These are phyloP conservation scores for Saksenaea oblongispora DNA, from an alignment of 371 early-diverging fungal species.

Conservation along the genomic window DNA sequence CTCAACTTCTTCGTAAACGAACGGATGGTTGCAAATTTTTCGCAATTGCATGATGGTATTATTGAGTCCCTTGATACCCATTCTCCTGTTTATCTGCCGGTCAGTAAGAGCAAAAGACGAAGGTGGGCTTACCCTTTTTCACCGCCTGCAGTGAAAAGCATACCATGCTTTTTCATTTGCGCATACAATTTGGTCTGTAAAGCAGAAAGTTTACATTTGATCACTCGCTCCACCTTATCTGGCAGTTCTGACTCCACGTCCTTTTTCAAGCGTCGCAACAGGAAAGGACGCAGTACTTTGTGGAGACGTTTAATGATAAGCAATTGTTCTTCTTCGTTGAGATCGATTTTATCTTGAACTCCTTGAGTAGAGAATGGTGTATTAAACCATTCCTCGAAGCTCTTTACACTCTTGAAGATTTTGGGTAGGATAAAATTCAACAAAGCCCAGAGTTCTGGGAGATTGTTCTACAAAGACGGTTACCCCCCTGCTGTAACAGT, in stretches of 20 bases:
- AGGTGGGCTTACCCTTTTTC: constrained; percentile 47
- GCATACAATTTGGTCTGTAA: constrained; percentile 78
- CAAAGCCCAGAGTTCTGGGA: constrained; percentile 98
- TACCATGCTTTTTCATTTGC: constrained; percentile 77
- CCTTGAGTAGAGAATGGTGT: constrained; percentile 89
- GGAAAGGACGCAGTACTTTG: constrained; percentile 93
- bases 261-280: constrained; percentile 97
- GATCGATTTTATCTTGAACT: constrained; percentile 84
- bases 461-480: constrained; percentile 80
- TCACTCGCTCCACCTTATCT: constrained; percentile 96
- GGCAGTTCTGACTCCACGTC: constrained; percentile 99
- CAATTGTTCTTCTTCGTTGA: constrained; percentile 97
- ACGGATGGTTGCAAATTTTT: constrained; percentile 99
- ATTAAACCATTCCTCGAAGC: constrained; percentile 99
- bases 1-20: constrained; percentile 96
- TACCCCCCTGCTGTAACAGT: not conserved
- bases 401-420: constrained; percentile 93
- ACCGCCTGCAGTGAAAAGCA: constrained; percentile 64
- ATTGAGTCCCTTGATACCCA: constrained; percentile 82
- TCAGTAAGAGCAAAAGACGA: not conserved
- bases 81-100: constrained; percentile 20
- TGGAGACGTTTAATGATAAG: constrained; percentile 96
- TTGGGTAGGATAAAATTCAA: constrained; percentile 97
- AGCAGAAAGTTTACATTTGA: constrained; percentile 89
- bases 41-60: constrained; percentile 99